Evolutionary conservation across 2,329 filamentous ascomycete species (phyloP).

Genomic region (Apiospora marii): DNA sequence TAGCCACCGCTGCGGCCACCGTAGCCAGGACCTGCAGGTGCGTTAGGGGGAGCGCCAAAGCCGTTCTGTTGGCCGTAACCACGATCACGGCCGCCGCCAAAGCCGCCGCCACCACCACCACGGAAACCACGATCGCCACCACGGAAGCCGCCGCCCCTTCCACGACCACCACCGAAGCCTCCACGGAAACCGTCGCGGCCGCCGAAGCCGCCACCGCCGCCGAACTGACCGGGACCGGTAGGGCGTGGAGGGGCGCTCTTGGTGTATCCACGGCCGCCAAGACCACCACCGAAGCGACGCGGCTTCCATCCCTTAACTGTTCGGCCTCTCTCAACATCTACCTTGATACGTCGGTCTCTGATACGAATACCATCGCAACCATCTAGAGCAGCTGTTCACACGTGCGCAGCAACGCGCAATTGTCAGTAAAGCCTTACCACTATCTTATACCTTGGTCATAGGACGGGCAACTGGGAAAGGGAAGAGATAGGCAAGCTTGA

Average conservation of each 20-base stretch:
- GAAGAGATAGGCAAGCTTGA: conserved; percentile 64
- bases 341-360: conserved; percentile 88
- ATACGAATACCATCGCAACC: conserved; percentile 87
- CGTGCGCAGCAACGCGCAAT: conserved; percentile 65
- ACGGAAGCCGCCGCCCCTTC: conserved; percentile 47
- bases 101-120: conserved; percentile 63
- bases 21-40: conserved; percentile 66
- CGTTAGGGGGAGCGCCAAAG: conserved; percentile 62
- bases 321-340: conserved; percentile 95
- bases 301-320: conserved; percentile 95
- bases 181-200: conserved; percentile 66
- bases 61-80: conserved; percentile 54
- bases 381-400: conserved; percentile 85
- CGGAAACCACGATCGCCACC: conserved; percentile 48
- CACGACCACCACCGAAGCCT: conserved; percentile 57
- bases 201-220: conserved; percentile 66
- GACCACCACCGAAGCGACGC: conserved; percentile 86
- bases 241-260: conserved; percentile 79
- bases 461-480: conserved; percentile 25
- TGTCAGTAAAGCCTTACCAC: conserved; percentile 75
- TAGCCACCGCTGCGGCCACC: conserved; percentile 48
- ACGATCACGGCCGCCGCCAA: conserved; percentile 58
- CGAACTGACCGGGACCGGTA: conserved; percentile 67
- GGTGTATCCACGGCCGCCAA: conserved; percentile 92
- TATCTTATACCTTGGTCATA: conserved; percentile 50